Base-by-base conservation (phyloP, 148 eudicot genomes). In the Rhododendron henanense region DNA sequence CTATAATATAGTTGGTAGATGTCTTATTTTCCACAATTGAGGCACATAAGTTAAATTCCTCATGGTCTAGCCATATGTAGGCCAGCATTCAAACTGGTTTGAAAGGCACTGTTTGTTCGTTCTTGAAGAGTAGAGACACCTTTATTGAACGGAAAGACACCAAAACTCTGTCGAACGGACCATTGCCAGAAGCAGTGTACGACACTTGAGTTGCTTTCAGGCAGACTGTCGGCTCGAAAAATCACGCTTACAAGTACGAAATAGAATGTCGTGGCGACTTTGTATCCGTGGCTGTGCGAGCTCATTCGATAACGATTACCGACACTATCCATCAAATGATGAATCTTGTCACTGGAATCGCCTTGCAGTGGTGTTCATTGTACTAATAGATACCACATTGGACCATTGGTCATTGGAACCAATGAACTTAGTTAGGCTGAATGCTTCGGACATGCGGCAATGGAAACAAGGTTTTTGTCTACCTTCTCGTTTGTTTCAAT, bases 401-500 rank as follows among this genome's bases (percentile, higher is more conserved):
- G 10, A 21, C 67, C 19, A 18, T 57, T 55, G 25, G n/a, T 61
- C 67, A 6, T 61, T 23, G 69, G 25, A 18, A 28, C 18, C 67
- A 84, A 71, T 37, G 85, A 33, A 50, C 85, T 73, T 50, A 14
- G 35, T 35, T 33, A 74, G 78, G 19, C 21, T 51, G 63, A 84
- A 35, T 84, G 25, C 44, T 23, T 74, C 85, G 67, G 80, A 84
- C 55, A 83, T 31, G 14, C 39, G 57, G 75, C 39, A 67, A 5
- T 13, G 5, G 25, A 76, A 61, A 16, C 14, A 82, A 37, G 84
- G 84, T 63, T 39, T 44, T 41, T 4, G 75, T 83, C 76, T 15
- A 6, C 37, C 41, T 37, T 3, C 55, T 63, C 14, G 73, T 63
- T 44, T 83, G 84, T 15, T 83, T 63, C 77, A 83, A 41, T 83